Evolutionary conservation across 2,329 filamentous ascomycete species (phyloP), one percentile per base, ranked within the genome.

Genomic region (Atkinsonella texensis): DNA sequence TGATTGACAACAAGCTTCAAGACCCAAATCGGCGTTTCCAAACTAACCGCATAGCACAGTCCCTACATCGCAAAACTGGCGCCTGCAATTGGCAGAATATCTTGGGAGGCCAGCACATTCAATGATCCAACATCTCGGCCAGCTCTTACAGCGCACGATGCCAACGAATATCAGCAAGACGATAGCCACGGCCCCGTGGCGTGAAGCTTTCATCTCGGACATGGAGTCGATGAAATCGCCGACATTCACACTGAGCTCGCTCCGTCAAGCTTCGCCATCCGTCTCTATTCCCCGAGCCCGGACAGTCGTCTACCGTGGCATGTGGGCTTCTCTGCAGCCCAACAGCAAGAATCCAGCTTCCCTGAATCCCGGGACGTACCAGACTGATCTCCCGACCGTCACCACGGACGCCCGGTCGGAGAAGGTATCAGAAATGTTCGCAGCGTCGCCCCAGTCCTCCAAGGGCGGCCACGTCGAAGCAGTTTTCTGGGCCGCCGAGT

Each of bases 371-470:
- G 58, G 70, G 31, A 47, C 67, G 1, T 95, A 80, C 63, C 83
- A 86, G 61, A 88, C 81, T 59, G 89, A 97, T 57, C 71, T 91
- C 59, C 78, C 85, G 3, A 84, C 85, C 1, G 84, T 96, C 62
- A 95, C 91, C 1, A 95, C 89, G 0, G 93, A 97, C 66, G 80
- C 80, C 9, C 80, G 91, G 45, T 95, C 94, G 88, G 77, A 83
- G 54, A 97, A 97, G 72, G 74, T 85, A 0, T 72, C 74, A 2
- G 84, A 96, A 66, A 68, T 97, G 3, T 79, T 69, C 6, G 5
- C 74, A 69, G 74, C 39, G 69, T 71, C 59, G 71, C 73, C 47
- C 63, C 15, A 56, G 72, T 80, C 51, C 55, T 82, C 82, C 10
- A 77, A 83, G 38, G 82, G 88, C 40, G 81, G 81, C 1, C 75